These are phyloP conservation scores for Colletotrichum eremochloae DNA, from an alignment of 2,329 filamentous ascomycete species.

Conservation along the genomic window DNA sequence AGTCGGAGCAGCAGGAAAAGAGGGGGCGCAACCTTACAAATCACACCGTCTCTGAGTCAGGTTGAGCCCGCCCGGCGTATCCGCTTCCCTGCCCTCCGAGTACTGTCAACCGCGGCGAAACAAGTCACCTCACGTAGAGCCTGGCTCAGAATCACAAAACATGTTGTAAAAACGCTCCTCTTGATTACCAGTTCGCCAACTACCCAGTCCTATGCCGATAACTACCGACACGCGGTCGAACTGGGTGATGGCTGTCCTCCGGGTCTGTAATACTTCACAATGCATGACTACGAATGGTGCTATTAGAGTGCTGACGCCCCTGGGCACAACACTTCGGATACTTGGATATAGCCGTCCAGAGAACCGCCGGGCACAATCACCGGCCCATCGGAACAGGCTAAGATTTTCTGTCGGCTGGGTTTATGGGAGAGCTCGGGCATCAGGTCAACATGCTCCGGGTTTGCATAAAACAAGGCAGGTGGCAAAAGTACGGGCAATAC, in stretches of 20 bases:
- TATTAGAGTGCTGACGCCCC: not conserved
- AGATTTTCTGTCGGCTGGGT: not conserved
- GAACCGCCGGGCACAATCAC: too few species aligned
- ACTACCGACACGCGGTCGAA: not conserved
- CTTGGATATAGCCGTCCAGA: not conserved
- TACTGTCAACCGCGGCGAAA: not conserved
- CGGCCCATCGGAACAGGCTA: not conserved
- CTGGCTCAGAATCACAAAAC: not conserved
- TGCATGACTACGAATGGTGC: not conserved
- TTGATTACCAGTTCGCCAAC: not conserved
- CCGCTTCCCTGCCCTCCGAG: not conserved
- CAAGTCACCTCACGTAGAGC: not conserved
- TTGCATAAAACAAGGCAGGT: conserved; percentile 12
- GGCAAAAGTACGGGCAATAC: not conserved
- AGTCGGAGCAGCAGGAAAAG: not conserved
- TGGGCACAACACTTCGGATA: not conserved
- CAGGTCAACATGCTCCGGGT: not conserved
- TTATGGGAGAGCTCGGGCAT: not conserved
- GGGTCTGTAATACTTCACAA: not conserved
- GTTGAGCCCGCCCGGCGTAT: not conserved
- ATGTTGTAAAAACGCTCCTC: not conserved
- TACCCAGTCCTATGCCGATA: not conserved
- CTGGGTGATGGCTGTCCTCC: not conserved
- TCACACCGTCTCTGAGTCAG: not conserved
- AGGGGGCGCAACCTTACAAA: not conserved